Conservation (phyloP, 805 yeast species). For the Sugiyamaella americana region DNA sequence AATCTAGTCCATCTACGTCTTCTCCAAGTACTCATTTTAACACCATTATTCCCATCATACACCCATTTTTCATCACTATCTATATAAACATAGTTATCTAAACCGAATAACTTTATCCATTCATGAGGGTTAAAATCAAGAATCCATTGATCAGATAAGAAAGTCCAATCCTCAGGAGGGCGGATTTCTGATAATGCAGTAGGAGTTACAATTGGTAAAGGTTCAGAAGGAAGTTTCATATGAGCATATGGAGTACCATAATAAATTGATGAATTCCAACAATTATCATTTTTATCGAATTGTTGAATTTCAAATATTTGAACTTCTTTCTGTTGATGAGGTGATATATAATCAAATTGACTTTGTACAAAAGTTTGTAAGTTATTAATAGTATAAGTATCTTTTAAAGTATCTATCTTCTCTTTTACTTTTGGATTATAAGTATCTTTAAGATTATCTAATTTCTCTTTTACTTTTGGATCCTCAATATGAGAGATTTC, state of each 20-base stretch:
- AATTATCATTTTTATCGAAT: slow-evolving; percentile 9
- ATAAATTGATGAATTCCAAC: slow-evolving; percentile 27
- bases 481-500: neutral
- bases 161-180: slow-evolving; percentile 23
- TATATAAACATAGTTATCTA: slow-evolving; percentile 50
- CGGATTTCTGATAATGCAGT: slow-evolving; percentile 10
- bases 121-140: slow-evolving; percentile 52
- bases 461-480: neutral
- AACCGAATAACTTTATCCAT: slow-evolving; percentile 48
- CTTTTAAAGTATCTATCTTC: too few relatives aligned
- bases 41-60: slow-evolving; percentile 46
- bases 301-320: slow-evolving; percentile 43
- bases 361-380: too few relatives aligned
- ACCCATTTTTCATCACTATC: slow-evolving; percentile 77
- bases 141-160: slow-evolving; percentile 42
- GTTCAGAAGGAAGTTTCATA: neutral
- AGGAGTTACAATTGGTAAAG: slow-evolving; percentile 3
- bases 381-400: too few relatives aligned
- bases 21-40: slow-evolving; percentile 12
- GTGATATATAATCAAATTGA: slow-evolving; percentile 38
- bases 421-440: slow-evolving; percentile 16
- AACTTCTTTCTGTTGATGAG: slow-evolving; percentile 44
- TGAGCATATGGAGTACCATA: slow-evolving; percentile 12
- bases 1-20: slow-evolving; percentile 25
- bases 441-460: neutral